Evolutionary conservation across 495 filamentous ascomycete genomes (phyloP), one percentile per base, ranked within the genome.

Genomic region (Lasiosphaeria miniovina): DNA sequence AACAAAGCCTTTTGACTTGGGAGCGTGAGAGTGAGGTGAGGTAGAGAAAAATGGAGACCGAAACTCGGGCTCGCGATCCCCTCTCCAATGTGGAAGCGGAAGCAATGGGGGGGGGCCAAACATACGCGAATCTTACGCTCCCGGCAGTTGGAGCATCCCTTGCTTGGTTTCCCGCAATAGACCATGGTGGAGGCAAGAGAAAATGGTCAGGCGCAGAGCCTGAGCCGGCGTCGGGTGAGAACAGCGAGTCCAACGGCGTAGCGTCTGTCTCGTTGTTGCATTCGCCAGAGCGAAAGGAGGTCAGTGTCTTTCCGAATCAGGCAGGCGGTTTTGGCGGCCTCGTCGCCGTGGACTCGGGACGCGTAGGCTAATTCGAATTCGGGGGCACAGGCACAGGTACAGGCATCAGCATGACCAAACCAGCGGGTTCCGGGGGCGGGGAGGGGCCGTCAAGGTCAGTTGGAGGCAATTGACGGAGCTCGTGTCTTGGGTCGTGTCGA

Each of bases 81-180:
- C 24, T 24, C 24, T 24, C 24, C 24, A 24, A 24, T 24, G 24
- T 24, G 24, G 24, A 11, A 35, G 14, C 11, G 15, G 24, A 41
- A 33, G 35, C 35, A 58, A 4, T 35, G 7, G 43, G 34, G 15
- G 43, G 58, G 43, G 38, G 52, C 17, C 24, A 24, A 40, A 69
- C 68, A 63, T 61, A 76, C 77, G 57, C 76, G 67, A 61, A 76
- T 77, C 63, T 80, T 80, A 59, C 71, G 69, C 60, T 77, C 68
- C 59, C 86, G 80, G 70, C 87, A 90, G 58, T 80, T 85, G 55
- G 82, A 82, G 68, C 87, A 89, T 46, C 85, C 85, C 64, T 84
- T 85, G 61, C 85, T 88, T 63, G 86, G 86, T 63, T 87, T 89
- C 36, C 88, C 86, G 66, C 82, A 82, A 69, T 89, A 88, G n/a